Base-by-base conservation (phyloP, 139 green algal genomes). In the Tetratostichococcus sp. region DNA sequence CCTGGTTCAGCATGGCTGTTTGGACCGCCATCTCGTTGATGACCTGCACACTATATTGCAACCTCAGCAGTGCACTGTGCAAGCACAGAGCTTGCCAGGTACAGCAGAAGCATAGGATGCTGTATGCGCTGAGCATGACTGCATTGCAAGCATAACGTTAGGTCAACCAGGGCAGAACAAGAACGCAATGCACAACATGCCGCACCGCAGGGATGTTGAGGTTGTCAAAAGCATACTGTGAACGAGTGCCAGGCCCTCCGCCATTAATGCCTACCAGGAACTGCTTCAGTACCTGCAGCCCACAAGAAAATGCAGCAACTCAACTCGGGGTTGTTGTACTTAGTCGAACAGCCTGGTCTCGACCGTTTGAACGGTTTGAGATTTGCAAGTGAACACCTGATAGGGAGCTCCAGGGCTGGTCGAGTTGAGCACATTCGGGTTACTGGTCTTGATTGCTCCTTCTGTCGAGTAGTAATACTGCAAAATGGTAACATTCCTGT, bases 1-100 rank as follows among this genome's bases (percentile, higher is more conserved):
- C 93, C 81, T 94, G 88, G 82, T 96, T 95, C 43, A 89, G 73
- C 11, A 97, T 67, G 11, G 96, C 59, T 0, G 88, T 88, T 78
- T 94, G 84, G 0, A 86, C 86, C 0, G 92, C 90, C 87, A 94
- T 90, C 68, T 91, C 76, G 62, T 96, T 93, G 39, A 94, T 88
- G 1, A 89, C 70, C 80, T 91, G 82, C 42, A 50, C 50, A 62
- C 50, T 22, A 22, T 50, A 23, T 16, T 1, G 1, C 58, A 16
- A 26, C 39, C n/a, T 39, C 19, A 26, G 35, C 2, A 42, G 28
- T n/a, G 31, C 22, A 30, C 19, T 16, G 58, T 35, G 11, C 6
- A n/a, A n/a, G n/a, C n/a, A n/a, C n/a, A n/a, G n/a, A n/a, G n/a
- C n/a, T n/a, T n/a, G n/a, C n/a, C n/a, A n/a, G n/a, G n/a, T n/a